A percentile compares a stretch with the other conserved stretches of the same genome.
phyloP scores from a whole-genome alignment of 2,329 filamentous ascomycete genomes.

The Thyridium curvatum region DNA sequence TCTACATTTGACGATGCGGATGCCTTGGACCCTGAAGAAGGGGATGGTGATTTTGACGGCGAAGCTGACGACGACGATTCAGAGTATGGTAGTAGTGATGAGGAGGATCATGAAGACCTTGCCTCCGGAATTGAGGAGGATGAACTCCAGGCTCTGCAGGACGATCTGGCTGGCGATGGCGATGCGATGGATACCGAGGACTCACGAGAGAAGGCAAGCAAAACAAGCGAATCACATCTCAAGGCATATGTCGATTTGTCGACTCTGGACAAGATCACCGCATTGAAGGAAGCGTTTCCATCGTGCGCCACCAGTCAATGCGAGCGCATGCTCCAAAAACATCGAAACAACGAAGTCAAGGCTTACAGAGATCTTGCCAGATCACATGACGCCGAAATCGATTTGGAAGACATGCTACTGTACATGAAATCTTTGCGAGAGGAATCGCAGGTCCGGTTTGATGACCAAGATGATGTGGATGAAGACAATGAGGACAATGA shows the following conservation, averaged over 20 bases:
- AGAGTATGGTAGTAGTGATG: slow-evolving; percentile 11
- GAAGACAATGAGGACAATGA: not conserved
- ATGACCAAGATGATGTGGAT: slow-evolving; percentile 1
- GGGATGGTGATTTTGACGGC: slow-evolving; percentile 13
- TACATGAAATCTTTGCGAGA: slow-evolving; percentile 1
- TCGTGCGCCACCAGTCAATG: slow-evolving; percentile 8
- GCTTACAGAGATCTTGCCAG: slow-evolving; percentile 29
- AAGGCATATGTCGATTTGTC: slow-evolving; percentile 9
- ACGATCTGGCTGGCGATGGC: slow-evolving; percentile 24
- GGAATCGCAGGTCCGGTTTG: not conserved
- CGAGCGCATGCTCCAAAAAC: slow-evolving; percentile 25
- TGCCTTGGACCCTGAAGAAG: slow-evolving; percentile 16
- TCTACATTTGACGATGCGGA: slow-evolving; percentile 25
- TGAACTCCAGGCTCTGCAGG: slow-evolving; percentile 35
- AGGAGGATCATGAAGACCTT: slow-evolving; percentile 14
- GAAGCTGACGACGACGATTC: slow-evolving; percentile 12
- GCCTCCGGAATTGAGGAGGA: slow-evolving; percentile 30
- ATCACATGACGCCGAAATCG: slow-evolving; percentile 21
- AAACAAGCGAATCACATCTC: not conserved
- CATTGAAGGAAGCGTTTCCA: slow-evolving; percentile 15
- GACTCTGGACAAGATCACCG: slow-evolving; percentile 23
- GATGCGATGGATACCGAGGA: slow-evolving; percentile 3
- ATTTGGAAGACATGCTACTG: slow-evolving; percentile 4
- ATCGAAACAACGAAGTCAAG: slow-evolving; percentile 25
- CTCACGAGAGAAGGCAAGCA: slow-evolving; percentile 3